Conservation (phyloP, 768 basidiomycete genomes). For the Leucosporidium scottii region DNA sequence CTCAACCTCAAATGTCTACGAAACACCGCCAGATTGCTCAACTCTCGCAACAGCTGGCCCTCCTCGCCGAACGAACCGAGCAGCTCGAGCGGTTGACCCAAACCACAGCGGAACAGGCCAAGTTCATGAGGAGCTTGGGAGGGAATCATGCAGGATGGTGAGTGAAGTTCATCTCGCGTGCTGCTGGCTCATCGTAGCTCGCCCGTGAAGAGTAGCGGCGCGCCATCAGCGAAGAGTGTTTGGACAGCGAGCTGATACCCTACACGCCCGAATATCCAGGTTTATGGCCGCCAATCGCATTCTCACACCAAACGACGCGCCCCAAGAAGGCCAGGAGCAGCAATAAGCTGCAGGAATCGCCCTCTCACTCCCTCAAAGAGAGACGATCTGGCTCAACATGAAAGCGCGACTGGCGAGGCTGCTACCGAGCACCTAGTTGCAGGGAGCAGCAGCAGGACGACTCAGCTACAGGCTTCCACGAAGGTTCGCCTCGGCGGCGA, state of each 20-base stretch:
- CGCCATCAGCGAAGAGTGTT: too few species aligned
- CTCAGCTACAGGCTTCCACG: too few species aligned
- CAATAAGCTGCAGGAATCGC: too few species aligned
- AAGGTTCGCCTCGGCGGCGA: too few species aligned
- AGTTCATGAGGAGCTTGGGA: slow-evolving; percentile 23
- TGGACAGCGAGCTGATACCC: neutral
- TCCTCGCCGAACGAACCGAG: slow-evolving; percentile 40
- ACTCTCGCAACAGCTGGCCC: slow-evolving; percentile 13
- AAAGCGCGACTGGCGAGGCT: too few species aligned
- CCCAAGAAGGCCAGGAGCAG: too few species aligned
- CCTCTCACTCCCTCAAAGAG: too few species aligned
- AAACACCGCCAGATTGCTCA: slow-evolving; percentile 12
- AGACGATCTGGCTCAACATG: too few species aligned
- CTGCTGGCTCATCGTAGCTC: neutral
- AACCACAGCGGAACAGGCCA: slow-evolving; percentile 26
- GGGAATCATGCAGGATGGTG: slow-evolving; percentile 23
- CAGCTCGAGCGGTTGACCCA: slow-evolving; percentile 21
- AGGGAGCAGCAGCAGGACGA: too few species aligned
- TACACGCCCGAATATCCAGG: neutral
- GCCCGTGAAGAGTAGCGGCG: too few species aligned
- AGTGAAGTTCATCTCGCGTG: neutral
- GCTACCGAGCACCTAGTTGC: too few species aligned
- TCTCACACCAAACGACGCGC: too few species aligned
- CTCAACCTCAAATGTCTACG: neutral
- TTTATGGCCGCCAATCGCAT: slow-evolving; percentile 16